Conservation (phyloP, 2,329 filamentous ascomycete species). For the Paracorniculantispora psalliotae region DNA sequence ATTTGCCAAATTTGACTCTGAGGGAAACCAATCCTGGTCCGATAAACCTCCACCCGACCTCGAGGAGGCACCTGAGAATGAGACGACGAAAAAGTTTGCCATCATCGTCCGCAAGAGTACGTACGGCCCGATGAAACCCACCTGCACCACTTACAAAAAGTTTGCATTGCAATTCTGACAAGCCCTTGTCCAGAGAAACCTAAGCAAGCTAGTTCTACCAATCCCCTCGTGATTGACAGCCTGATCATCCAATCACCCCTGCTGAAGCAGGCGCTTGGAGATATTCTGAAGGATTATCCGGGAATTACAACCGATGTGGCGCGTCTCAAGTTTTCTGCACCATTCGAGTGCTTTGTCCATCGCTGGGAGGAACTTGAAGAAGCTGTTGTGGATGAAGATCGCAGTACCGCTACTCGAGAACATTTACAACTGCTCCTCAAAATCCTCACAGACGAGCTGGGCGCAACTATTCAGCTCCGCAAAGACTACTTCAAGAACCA, state of each 20-base stretch:
- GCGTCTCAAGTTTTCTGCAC: conserved; percentile 55
- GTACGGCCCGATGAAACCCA: no score
- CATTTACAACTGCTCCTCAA: conserved; percentile 68
- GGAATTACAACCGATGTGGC: conserved; percentile 55
- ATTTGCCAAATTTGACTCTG: conserved; percentile 40
- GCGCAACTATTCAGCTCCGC: conserved; percentile 33
- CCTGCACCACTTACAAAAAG: no score
- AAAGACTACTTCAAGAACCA: conserved; percentile 74
- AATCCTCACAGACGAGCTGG: conserved; percentile 46
- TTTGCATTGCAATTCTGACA: neutral
- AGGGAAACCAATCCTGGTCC: conserved; percentile 50
- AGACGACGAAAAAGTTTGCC: conserved; percentile 57
- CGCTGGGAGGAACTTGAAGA: conserved; percentile 50
- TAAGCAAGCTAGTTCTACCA: conserved; percentile 53
- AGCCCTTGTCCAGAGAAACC: conserved; percentile 25
- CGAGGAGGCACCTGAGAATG: conserved; percentile 54
- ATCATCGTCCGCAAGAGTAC: conserved; percentile 51
- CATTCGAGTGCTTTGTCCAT: conserved; percentile 62
- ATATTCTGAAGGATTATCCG: conserved; percentile 53
- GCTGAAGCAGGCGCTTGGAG: conserved; percentile 51
- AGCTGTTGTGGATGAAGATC: conserved; percentile 34
- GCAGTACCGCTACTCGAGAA: conserved; percentile 30
- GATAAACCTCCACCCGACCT: conserved; percentile 50
- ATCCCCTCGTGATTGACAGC: conserved; percentile 56
- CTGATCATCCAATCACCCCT: conserved; percentile 60